Evolutionary conservation across 1,139 yeast genomes (phyloP), one percentile per base, ranked within the genome.

Genomic region (Sugiyamaella grinbergsii): DNA sequence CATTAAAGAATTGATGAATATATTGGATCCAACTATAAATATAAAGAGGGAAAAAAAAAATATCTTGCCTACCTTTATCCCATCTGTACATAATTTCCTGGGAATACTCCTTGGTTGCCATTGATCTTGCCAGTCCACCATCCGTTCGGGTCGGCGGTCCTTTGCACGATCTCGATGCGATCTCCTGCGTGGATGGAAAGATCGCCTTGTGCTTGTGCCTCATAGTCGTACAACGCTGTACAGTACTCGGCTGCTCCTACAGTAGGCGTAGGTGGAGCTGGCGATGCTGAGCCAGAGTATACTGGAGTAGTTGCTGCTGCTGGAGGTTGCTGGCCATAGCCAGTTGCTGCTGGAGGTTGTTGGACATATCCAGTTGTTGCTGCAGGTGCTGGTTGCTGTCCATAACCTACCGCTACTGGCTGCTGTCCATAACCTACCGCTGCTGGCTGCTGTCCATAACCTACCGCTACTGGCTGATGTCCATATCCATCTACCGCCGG

Each of bases 111-210:
- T 51, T 83, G 82, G 55, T 77, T 84, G 8, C 97, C 97, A 62
- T 90, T 88, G 60, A 80, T 74, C 50, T 77, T 74, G n/a, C 98
- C 98, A 0, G 96, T 88, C 98, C 98, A 93, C 98, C 98, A 93
- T 2, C 96, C 98, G 62, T 89, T 89, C 50, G 83, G 77, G 65
- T 90, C 96, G 0, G 81, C 77, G 1, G 95, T 85, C 62, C 87
- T 82, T 65, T 89, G 88, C 5, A 90, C 79, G 52, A 93, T 76
- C 62, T 88, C 90, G 61, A 93, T 90, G 32, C 82, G 78, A 6
- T 93, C 88, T 18, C 98, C 98, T 0, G 96, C 96, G 33, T 83
- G 79, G 72, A 93, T 86, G 15, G 85, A 72, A 64, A 93, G 77
- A 65, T 93, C 98, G 13, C 98, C 98, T 47, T 80, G 87, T 0